Evolutionary conservation across 495 filamentous ascomycete species (phyloP), one percentile per base, ranked within the genome.

Genomic region (Podospora fimiseda): DNA sequence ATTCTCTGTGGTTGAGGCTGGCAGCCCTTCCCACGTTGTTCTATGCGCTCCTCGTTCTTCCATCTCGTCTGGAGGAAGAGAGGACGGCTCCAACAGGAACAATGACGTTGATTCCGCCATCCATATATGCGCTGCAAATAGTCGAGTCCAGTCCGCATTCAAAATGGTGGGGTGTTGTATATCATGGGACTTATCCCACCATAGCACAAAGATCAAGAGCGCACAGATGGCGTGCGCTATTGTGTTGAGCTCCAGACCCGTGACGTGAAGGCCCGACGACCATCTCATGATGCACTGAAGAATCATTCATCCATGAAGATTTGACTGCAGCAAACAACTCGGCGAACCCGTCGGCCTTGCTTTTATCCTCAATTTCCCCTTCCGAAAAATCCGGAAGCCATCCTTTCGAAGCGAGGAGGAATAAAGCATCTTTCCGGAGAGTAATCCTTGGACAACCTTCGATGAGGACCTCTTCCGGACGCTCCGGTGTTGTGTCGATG

Each of bases 311-410:
- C 42, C 42, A 44, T 11, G 15, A 19, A 7, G 42, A 18, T 21
- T 58, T 50, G 2, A 33, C 18, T 3, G 48, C 22, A 1, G 42
- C 47, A 15, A 56, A 20, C 4, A 36, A 0, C 39, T 50, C 52
- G 5, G 52, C 48, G n/a, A 60, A 18, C 14, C 16, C 4, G 30
- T 60, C 53, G 4, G 27, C 42, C 38, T 59, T 59, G 37, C 52
- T 55, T 23, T 55, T 59, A 39, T 59, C 57, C 30, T 37, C 13
- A n/a, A 59, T 45, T 8, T 46, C 39, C 3, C 19, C 9, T 13
- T 22, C 22, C 14, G 40, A 36, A 0, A 55, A 3, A 5, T 43
- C 36, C 9, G 57, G 57, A 16, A 48, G 13, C 1, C 16, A n/a
- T 9, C 51, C 51, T 2, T 9, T 2, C 3, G 15, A 14, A 7